Base-by-base conservation (phyloP, 371 early-diverging fungal species). In the Lichtheimia ornata region DNA sequence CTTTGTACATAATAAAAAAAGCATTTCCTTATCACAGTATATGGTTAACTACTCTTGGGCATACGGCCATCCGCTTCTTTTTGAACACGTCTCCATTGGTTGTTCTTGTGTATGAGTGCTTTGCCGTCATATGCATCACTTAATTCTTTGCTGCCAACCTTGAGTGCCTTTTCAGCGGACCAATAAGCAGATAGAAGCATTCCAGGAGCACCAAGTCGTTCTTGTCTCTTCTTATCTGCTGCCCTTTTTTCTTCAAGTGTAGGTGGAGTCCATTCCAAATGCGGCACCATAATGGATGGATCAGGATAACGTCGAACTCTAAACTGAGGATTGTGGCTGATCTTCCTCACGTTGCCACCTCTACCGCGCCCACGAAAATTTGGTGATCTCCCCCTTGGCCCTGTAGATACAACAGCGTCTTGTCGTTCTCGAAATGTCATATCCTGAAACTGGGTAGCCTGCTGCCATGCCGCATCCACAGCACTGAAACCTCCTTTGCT, bases 361-460 rank as follows among this genome's bases (percentile, higher is more conserved):
- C 61, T 67, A 22, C 57, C 57, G 27, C 57, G 44, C 3, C 57
- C 57, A 15, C 45, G 45, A 27, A 22, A 18, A 5, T 47, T 22
- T 0, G 17, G 11, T 22, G 47, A 17, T 35, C 35, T 6, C 2
- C 35, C 35, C 0, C 35, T 0, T 22, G 47, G 47, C 17, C 47
- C 47, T 47, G 47, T 22, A 47, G 47, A 18, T n/a, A 47, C n/a
- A 18, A 47, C 2, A 6, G 57, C 41, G 11, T 76, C 77, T 25
- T 73, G 71, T 50, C 62, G 62, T 35, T 76, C 77, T n/a, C 77
- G 59, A 5, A 71, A 41, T 11, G 73, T 69, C 77, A 76, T 76
- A 15, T 59, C 62, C 62, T 76, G 69, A 52, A 69, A 76, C 20
- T 59, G 53, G 14, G 62, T 62, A 0, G 67, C 65, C 53, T 76